These are phyloP conservation scores for Bullera alba DNA, from an alignment of 768 basidiomycete genomes.

Conservation along the genomic window DNA sequence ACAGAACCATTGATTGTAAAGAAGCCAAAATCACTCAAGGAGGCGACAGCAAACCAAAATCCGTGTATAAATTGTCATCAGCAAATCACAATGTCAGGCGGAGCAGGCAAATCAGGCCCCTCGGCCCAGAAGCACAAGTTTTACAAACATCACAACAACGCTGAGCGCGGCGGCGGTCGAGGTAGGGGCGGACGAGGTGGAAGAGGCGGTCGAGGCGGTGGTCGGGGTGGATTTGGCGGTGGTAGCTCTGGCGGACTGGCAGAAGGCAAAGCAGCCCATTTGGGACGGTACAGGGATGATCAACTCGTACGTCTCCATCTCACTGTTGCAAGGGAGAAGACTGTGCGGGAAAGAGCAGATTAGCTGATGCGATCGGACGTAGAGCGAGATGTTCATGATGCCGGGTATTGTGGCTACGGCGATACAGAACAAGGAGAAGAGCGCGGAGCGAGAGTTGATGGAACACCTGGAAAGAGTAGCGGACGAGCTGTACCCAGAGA, in stretches of 20 bases:
- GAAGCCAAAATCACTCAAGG: conserved; percentile 9
- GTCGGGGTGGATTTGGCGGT: conserved; percentile 2
- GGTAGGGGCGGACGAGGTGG: conserved; percentile 5
- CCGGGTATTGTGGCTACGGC: conserved; percentile 31
- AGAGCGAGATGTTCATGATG: conserved; percentile 22
- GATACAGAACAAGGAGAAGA: conserved; percentile 24
- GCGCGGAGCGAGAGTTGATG: conserved; percentile 34
- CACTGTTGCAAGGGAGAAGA: background rate
- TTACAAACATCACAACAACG: conserved; percentile 21
- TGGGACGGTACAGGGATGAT: conserved; percentile 24
- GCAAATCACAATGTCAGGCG: background rate
- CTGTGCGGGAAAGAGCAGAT: background rate
- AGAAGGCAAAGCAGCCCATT: conserved; percentile 5
- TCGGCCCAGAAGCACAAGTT: conserved; percentile 27
- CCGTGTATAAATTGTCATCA: too few species aligned
- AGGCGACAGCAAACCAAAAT: conserved; percentile 3
- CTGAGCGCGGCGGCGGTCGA: conserved; percentile 7
- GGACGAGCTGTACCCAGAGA: conserved; percentile 37
- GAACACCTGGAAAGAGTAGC: conserved; percentile 28
- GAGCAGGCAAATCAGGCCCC: background rate
- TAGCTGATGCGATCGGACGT: conserved; percentile 1
- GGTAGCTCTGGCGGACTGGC: background rate
- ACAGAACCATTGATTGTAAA: too few species aligned
- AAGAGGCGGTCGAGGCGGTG: conserved; percentile 3
- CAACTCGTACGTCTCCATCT: conserved; percentile 15